Conservation (phyloP, 805 yeast genomes). For the Ogataea populi-albae region DNA sequence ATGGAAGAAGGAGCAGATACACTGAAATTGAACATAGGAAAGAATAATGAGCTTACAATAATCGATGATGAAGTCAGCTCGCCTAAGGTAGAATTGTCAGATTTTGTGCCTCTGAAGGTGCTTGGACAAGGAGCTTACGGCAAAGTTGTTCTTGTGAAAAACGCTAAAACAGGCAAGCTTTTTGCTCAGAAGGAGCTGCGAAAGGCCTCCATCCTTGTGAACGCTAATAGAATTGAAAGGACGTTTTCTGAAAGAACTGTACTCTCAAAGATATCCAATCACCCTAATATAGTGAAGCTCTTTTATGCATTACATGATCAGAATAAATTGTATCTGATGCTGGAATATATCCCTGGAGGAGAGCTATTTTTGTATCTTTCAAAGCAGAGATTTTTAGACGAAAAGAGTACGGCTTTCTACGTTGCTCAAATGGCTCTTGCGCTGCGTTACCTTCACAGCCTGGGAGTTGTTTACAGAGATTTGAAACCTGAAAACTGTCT, state of each 20-base stretch:
- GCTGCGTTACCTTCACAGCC: slow-evolving; percentile 63
- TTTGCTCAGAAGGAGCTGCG: slow-evolving; percentile 84
- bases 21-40: slow-evolving; percentile 11
- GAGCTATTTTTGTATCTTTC: slow-evolving; percentile 69
- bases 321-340: slow-evolving; percentile 63
- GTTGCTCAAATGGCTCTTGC: slow-evolving; percentile 81
- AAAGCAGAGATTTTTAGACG: slow-evolving; percentile 42
- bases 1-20: slow-evolving; percentile 3
- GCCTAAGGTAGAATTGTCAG: slow-evolving; percentile 35
- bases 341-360: slow-evolving; percentile 90
- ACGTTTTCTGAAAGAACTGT: slow-evolving; percentile 77
- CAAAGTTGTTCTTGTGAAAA: slow-evolving; percentile 71
- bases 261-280: slow-evolving; percentile 57
- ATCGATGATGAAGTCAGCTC: slow-evolving; percentile 10
- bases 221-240: slow-evolving; percentile 54
- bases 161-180: slow-evolving; percentile 52
- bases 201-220: slow-evolving; percentile 69
- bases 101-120: slow-evolving; percentile 68
- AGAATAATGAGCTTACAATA: slow-evolving; percentile 5
- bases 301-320: slow-evolving; percentile 82
- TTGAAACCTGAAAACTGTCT: slow-evolving; percentile 87
- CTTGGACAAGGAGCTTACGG: slow-evolving; percentile 89
- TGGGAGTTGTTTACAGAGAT: slow-evolving; percentile 84
- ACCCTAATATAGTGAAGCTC: slow-evolving; percentile 78
- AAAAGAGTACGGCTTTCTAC: slow-evolving; percentile 66